phyloP scores from a whole-genome alignment of 305 asterid species.

The Stenogyne calaminthoides region DNA sequence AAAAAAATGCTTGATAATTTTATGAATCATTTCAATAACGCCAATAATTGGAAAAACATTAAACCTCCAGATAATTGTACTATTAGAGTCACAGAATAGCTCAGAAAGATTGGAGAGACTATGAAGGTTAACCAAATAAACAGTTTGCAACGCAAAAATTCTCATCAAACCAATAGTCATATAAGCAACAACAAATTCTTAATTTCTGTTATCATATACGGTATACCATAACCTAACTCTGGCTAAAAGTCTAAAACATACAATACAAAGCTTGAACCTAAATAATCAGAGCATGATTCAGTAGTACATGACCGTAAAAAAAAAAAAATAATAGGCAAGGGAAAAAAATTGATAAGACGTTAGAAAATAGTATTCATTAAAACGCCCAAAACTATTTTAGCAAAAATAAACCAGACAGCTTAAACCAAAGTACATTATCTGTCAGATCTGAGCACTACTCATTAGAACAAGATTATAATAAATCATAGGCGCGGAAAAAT shows the following conservation, averaged over 20 bases:
- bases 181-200: not conserved
- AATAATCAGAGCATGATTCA: not conserved
- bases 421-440: not conserved
- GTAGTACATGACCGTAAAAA: not conserved
- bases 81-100: not conserved
- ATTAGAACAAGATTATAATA: not conserved
- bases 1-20: constrained; percentile 6
- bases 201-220: not conserved
- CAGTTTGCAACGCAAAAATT: not conserved
- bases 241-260: not conserved
- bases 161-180: constrained; percentile 5
- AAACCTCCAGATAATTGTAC: not conserved
- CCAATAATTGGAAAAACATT: not conserved
- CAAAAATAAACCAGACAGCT: not conserved
- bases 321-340: not conserved
- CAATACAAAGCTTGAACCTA: not conserved
- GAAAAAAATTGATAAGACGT: not conserved
- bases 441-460: not conserved
- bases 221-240: not conserved
- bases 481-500: not conserved
- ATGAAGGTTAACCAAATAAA: not conserved
- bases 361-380: not conserved
- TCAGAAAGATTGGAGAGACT: not conserved
- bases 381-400: not conserved
- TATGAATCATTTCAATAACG: not conserved